phyloP scores from a whole-genome alignment of 352 stramenopile species.

The Thalassiosira hispida region DNA sequence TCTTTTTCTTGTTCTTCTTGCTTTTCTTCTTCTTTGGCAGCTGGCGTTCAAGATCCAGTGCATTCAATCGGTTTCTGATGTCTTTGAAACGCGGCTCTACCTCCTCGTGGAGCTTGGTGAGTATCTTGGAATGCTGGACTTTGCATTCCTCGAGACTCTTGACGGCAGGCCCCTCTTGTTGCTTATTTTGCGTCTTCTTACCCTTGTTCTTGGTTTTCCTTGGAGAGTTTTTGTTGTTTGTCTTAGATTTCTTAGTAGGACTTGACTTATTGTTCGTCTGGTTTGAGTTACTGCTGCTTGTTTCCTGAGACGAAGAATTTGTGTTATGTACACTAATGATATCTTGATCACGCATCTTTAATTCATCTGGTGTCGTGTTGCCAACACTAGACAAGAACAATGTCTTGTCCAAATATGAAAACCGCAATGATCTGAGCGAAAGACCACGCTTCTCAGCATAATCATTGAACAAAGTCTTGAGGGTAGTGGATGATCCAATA shows the following conservation, averaged over 20 bases:
- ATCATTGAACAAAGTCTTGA: constrained; percentile 35
- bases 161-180: not conserved
- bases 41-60: not conserved
- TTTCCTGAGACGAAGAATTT: not conserved
- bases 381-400: constrained; percentile 32
- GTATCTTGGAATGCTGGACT: constrained; percentile 1
- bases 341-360: constrained; percentile 19
- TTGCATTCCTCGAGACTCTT: constrained; percentile 12
- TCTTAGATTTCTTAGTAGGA: not conserved
- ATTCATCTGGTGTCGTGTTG: constrained; percentile 12
- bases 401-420: constrained; percentile 26
- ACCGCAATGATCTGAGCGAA: constrained; percentile 26
- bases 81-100: not conserved
- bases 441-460: constrained; percentile 23
- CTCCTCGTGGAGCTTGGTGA: constrained; percentile 17
- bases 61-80: constrained; percentile 4
- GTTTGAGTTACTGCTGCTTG: not conserved
- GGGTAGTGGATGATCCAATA: constrained; percentile 10
- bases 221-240: not conserved
- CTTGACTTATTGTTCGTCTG: not conserved
- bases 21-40: constrained; percentile 2
- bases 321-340: constrained; percentile 18
- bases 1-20: not conserved
- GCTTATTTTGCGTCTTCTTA: not conserved
- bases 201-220: not conserved